These are phyloP conservation scores for Adansonia digitata DNA, from an alignment of 345 rosid species.

Conservation along the genomic window DNA sequence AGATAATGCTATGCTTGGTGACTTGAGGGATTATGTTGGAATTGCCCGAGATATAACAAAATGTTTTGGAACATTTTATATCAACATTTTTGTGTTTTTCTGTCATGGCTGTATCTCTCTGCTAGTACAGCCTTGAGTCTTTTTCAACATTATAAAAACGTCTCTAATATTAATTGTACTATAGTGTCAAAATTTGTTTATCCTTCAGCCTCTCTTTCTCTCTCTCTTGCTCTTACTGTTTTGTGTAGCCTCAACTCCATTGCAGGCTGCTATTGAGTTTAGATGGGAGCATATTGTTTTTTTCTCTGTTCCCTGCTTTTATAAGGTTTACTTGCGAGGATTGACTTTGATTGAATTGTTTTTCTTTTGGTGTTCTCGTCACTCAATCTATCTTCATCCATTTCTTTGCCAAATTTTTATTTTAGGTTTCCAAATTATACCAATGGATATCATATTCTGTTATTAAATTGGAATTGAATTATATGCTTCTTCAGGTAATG, in stretches of 20 bases:
- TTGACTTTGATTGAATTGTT: neutral
- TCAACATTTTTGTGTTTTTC: neutral
- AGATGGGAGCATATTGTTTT: neutral
- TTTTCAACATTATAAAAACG: neutral
- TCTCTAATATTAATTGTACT: neutral
- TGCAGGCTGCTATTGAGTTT: neutral
- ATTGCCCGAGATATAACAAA: neutral
- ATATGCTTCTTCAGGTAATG: slow-evolving; percentile 66
- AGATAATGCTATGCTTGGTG: neutral
- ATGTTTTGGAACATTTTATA: neutral
- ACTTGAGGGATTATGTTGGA: neutral
- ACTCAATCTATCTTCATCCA: neutral
- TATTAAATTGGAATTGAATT: neutral
- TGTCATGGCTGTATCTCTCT: neutral
- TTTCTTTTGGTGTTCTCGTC: neutral
- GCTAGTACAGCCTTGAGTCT: neutral
- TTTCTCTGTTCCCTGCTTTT: neutral
- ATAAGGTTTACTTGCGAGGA: slow-evolving; percentile 1
- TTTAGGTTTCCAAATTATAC: neutral
- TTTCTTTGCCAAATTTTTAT: neutral
- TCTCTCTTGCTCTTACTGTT: neutral
- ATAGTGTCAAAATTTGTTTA: neutral
- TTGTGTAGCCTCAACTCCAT: neutral
- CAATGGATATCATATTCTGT: neutral
- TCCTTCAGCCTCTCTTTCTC: neutral